Evolutionary conservation across 495 filamentous ascomycete species (phyloP).

Genomic region (Neurospora sp.): DNA sequence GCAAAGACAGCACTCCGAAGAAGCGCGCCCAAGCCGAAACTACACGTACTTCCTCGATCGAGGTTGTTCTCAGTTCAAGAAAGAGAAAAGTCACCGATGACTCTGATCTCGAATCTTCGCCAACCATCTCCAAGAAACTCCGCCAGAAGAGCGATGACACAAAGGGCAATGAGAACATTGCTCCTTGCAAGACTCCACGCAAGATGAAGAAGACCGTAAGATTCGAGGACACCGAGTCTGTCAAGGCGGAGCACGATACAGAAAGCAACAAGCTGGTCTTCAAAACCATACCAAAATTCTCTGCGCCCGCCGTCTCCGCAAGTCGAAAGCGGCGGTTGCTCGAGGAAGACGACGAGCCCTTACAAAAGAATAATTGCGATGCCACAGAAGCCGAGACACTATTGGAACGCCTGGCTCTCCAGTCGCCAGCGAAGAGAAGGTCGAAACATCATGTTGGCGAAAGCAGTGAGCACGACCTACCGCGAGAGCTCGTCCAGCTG

Average conservation of each 20-base stretch:
- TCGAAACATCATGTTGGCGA: background rate
- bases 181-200: conserved; percentile 2
- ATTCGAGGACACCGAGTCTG: conserved; percentile 12
- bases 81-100: conserved; percentile 23
- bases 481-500: conserved; percentile 45
- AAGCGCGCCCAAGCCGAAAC: conserved; percentile 8
- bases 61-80: conserved; percentile 20
- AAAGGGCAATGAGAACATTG: background rate
- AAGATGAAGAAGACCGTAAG: conserved; percentile 20
- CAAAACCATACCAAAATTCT: background rate
- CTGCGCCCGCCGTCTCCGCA: conserved; percentile 2
- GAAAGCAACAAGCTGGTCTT: background rate
- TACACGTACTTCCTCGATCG: conserved; percentile 16
- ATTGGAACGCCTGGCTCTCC: conserved; percentile 30
- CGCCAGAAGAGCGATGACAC: conserved; percentile 8
- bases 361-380: background rate
- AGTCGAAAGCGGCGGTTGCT: conserved; percentile 13
- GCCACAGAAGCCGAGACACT: conserved; percentile 19
- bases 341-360: conserved; percentile 7
- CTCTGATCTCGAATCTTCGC: background rate
- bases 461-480: conserved; percentile 22
- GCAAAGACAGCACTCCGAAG: conserved; percentile 19
- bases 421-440: conserved; percentile 18
- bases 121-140: conserved; percentile 15
- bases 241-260: background rate